phyloP scores from a whole-genome alignment of 2,329 filamentous ascomycete genomes.

The Colletotrichum sp. region DNA sequence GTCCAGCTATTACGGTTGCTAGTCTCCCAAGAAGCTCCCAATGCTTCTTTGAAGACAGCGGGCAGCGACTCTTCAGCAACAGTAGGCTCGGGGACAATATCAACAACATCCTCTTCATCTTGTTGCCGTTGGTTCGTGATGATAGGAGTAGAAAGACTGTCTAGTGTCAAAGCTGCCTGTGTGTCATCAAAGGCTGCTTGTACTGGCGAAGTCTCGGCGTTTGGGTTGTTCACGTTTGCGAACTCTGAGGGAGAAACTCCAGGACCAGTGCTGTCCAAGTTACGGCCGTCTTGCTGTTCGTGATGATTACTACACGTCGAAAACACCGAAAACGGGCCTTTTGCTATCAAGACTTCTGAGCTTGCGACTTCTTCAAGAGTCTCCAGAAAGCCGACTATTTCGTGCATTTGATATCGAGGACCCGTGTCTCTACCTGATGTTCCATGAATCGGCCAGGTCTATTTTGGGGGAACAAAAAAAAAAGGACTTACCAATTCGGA shows the following conservation, averaged over 20 bases:
- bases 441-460: background rate
- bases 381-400: background rate
- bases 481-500: background rate
- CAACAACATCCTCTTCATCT: background rate
- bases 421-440: background rate
- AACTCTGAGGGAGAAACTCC: background rate
- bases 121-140: background rate
- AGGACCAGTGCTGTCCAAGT: accelerated
- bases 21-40: background rate
- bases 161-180: background rate
- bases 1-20: background rate
- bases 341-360: background rate
- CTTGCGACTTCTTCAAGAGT: background rate
- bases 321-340: background rate
- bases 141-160: background rate
- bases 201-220: background rate
- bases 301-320: background rate
- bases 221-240: background rate
- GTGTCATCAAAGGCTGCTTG: background rate
- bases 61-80: accelerated
- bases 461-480: too few species aligned
- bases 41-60: background rate
- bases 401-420: background rate
- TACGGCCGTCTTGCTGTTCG: background rate
- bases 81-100: background rate